phyloP scores from a whole-genome alignment of 306 rosid genomes.

The Rosa multiflora region DNA sequence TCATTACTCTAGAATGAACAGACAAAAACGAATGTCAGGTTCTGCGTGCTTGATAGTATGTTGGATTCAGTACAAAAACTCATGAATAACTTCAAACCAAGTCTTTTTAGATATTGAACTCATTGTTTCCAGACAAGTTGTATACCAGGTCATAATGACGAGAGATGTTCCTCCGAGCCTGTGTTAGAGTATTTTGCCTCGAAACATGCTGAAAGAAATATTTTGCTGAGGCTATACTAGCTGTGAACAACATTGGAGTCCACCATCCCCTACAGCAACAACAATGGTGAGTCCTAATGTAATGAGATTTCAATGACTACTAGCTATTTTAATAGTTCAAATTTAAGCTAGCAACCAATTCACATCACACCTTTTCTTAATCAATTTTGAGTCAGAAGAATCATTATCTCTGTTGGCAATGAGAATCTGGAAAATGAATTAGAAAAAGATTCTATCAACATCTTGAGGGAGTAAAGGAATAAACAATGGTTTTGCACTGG shows the following conservation, averaged over 20 bases:
- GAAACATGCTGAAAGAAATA: slow-evolving; percentile 65
- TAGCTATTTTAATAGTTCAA: not conserved
- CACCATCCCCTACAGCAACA: slow-evolving; percentile 82
- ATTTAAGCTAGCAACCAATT: slow-evolving; percentile 4
- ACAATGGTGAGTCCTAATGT: slow-evolving; percentile 13
- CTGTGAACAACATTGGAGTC: slow-evolving; percentile 79
- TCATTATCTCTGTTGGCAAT: slow-evolving; percentile 74
- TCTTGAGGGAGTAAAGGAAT: slow-evolving; percentile 4
- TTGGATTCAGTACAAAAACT: not conserved
- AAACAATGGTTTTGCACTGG: not conserved
- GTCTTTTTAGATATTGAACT: not conserved
- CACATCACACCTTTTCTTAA: slow-evolving; percentile 47
- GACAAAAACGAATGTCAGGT: slow-evolving; percentile 17
- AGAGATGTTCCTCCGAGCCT: slow-evolving; percentile 86
- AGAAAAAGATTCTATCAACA: slow-evolving; percentile 6
- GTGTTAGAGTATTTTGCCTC: slow-evolving; percentile 83
- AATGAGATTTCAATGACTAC: not conserved
- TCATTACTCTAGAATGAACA: slow-evolving; percentile 67
- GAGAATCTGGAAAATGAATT: slow-evolving; percentile 57
- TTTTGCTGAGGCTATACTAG: slow-evolving; percentile 71
- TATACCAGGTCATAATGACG: slow-evolving; percentile 86
- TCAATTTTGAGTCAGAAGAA: slow-evolving; percentile 45
- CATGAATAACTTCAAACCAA: not conserved
- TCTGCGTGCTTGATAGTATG: not conserved
- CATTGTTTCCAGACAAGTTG: not conserved